Conservation (phyloP, 73 alveolate genomes). For the Paramecium sonneborni region DNA sequence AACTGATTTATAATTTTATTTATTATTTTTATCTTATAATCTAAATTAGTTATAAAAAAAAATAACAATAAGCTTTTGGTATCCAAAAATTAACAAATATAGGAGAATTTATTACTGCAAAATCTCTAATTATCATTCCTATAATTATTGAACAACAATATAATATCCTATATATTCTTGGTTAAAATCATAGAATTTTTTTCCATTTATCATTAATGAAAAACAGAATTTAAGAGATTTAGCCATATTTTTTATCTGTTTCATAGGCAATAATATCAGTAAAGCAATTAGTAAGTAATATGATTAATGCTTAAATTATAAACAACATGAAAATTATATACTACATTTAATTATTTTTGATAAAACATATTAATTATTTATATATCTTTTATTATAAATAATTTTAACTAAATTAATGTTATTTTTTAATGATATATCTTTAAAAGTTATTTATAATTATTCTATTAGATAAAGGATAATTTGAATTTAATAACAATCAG, state of each 20-base stretch:
- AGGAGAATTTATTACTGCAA: not conserved
- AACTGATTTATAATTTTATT: too few relatives aligned
- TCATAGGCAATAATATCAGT: conserved; percentile 31
- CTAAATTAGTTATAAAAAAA: too few relatives aligned
- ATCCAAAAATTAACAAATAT: not conserved
- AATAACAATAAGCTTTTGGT: too few relatives aligned
- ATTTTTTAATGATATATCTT: too few relatives aligned
- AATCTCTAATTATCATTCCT: not conserved
- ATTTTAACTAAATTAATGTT: too few relatives aligned
- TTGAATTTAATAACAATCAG: conserved; percentile 6
- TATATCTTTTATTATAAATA: too few relatives aligned
- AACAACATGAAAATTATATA: too few relatives aligned
- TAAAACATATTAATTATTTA: too few relatives aligned
- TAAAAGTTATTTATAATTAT: not conserved
- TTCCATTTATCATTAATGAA: not conserved
- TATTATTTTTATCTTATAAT: too few relatives aligned
- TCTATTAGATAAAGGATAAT: not conserved
- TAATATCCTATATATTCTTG: not conserved
- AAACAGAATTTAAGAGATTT: not conserved
- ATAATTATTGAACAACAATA: not conserved
- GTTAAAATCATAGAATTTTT: not conserved
- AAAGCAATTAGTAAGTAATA: not conserved
- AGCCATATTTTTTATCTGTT: conserved; percentile 28
- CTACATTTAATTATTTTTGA: too few relatives aligned
- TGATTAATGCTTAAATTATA: not conserved